Base-by-base conservation (phyloP, 225 moss, liverwort and hornwort genomes). In the Lunularia cruciata region DNA sequence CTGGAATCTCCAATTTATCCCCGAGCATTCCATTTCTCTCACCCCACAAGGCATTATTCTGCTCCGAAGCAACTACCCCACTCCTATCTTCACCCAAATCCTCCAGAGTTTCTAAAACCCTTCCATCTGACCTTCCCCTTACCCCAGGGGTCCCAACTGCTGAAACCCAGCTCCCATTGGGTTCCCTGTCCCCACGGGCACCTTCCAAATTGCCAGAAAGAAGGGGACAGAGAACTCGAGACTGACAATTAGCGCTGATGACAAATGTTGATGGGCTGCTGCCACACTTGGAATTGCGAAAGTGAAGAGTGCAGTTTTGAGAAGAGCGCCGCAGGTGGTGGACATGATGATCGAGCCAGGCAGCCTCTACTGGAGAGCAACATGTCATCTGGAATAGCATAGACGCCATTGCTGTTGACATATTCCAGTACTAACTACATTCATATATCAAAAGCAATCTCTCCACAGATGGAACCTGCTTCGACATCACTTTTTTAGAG, bases 261-360 rank as follows among this genome's bases (percentile, higher is more conserved):
- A 59, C 35, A 35, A n/a, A n/a, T n/a, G n/a, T n/a, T n/a, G n/a
- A n/a, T n/a, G n/a, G n/a, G n/a, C n/a, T n/a, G 35, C n/a, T n/a
- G 37, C 10, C 9, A 2, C 36, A n/a, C 34, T 35, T 5, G 59
- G 14, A 19, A n/a, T 59, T 36, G 34, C 13, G 35, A 19, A 18
- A 33, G 34, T 14, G 35, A 59, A 20, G 18, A 35, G 35, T 14
- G 3, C 16, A 5, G 16, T 16, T n/a, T 15, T 33, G 30, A 32
- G 34, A 33, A 57, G 2, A 31, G 31, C 13, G 15, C 15, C 57
- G 57, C 32, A 31, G 32, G 15, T 57, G 57, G 37, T 59, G 34
- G 18, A 2, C 32, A 18, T 57, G 57, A 33, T 57, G 57, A n/a
- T 59, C 59, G 35, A 59, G 59, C 59, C 59, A 59, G 15, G 59